A percentile compares a stretch with the other conserved stretches of the same genome.
Conservation (phyloP, 1,139 yeast genomes). For the Pichia cactophila region DNA sequence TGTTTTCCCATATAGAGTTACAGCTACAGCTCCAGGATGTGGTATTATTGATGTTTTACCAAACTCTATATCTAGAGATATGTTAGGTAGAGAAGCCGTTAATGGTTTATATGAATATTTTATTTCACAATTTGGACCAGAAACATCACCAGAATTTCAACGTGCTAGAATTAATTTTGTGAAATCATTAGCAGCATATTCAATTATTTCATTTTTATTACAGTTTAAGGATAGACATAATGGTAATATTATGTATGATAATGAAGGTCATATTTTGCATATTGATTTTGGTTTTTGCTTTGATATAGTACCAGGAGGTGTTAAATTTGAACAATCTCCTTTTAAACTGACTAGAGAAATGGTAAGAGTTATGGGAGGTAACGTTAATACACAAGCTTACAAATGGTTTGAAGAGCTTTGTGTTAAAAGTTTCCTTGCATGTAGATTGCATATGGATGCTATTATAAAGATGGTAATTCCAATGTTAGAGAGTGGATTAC, state of each 20-base stretch:
- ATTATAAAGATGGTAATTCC: conserved; percentile 82
- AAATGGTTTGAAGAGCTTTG: conserved; percentile 93
- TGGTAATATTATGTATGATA: conserved; percentile 98
- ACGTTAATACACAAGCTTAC: conserved; percentile 76
- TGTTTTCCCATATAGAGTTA: conserved; percentile 90
- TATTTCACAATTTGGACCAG: conserved; percentile 89
- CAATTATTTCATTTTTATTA: conserved; percentile 82
- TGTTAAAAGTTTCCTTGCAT: conserved; percentile 83
- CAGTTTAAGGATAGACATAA: conserved; percentile 98
- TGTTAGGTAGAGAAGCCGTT: conserved; percentile 98
- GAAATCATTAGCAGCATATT: conserved; percentile 91
- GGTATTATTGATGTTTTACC: conserved; percentile 98
- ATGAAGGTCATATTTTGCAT: conserved; percentile 88
- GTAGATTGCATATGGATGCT: conserved; percentile 83
- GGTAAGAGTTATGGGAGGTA: conserved; percentile 94
- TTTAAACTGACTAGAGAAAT: conserved; percentile 94
- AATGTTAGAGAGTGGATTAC: conserved; percentile 92
- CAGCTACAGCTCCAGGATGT: conserved; percentile 98
- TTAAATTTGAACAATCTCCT: conserved; percentile 94
- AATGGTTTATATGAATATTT: conserved; percentile 93
- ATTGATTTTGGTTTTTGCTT: conserved; percentile 98
- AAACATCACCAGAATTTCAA: conserved; percentile 82
- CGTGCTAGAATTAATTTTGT: conserved; percentile 87
- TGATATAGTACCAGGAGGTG: conserved; percentile 99
- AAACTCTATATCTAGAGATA: conserved; percentile 89